Evolutionary conservation across 2,329 filamentous ascomycete genomes (phyloP).

Genomic region (Fusarium drepaniforme): DNA sequence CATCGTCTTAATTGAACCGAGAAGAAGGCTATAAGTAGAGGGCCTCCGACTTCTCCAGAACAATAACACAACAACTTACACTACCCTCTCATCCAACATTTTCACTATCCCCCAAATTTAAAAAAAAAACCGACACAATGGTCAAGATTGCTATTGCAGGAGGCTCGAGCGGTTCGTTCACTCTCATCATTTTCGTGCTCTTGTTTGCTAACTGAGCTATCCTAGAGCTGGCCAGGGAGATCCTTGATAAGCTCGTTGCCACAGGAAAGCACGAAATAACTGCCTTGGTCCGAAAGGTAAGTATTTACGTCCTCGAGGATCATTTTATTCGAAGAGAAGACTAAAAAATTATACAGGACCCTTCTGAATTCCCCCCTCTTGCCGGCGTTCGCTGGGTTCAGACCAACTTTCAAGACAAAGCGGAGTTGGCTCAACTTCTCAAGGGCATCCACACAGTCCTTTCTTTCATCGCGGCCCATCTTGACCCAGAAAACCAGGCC

Average conservation of each 20-base stretch:
- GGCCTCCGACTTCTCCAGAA: not conserved
- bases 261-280: constrained; percentile 34
- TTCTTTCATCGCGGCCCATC: constrained; percentile 57
- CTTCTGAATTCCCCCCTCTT: not conserved
- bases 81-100: not conserved
- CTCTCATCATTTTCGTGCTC: accelerated
- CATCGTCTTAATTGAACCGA: too few species aligned
- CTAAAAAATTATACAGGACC: constrained; percentile 5
- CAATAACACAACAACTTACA: not conserved
- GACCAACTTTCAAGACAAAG: constrained; percentile 58
- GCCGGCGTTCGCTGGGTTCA: constrained; percentile 53
- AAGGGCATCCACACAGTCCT: constrained; percentile 62
- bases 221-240: constrained; percentile 34
- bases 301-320: accelerated
- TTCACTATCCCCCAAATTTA: not conserved
- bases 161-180: constrained; percentile 12
- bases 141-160: constrained; percentile 32
- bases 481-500: constrained; percentile 50
- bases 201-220: not conserved
- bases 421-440: constrained; percentile 52
- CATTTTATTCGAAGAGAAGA: not conserved
- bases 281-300: constrained; percentile 23
- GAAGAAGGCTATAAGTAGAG: not conserved
- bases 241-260: constrained; percentile 32
- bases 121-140: constrained; percentile 6